Base-by-base conservation (phyloP, 305 asterid species). In the Fraxinus greggii region DNA sequence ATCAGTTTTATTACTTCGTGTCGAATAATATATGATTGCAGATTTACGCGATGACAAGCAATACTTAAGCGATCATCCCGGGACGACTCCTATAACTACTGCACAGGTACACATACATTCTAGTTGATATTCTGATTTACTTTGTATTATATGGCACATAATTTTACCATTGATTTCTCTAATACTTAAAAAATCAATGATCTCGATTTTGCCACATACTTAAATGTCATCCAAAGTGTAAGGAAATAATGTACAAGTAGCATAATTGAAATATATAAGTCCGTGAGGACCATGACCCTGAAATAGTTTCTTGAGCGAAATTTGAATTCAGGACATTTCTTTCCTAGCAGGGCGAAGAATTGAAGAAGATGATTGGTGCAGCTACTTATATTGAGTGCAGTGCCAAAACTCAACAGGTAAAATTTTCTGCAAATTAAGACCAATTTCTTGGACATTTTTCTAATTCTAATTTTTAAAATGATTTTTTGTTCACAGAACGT, bases 391-490 rank as follows among this genome's bases (percentile, higher is more conserved):
- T 89, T 72, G 98, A 94, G 80, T 94, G 97, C 81, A 94, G 98
- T 80, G 95, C 98, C 78, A 94, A 91, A 81, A 93, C 97, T 76
- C 98, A 94, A 77, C 97, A 94, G 95, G 98, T 94, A 85, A 4
- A 32, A 24, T 32, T 72, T 31, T 23, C 24, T 3, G 38, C 74
- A 3, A 63, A 63, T 24, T 24, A 4, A 67, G 21, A 10, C 35
- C 74, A 9, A 1, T 13, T 12, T 26, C 8, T 26, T 13, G 2
- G 4, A 19, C 69, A 19, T 8, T 59, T 59, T 61, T 65, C 7
- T 8, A 26, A 65, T 10, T 23, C 15, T 8, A 32, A 61, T 26
- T 13, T 7, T 74, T 12, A 15, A 7, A 2, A 28, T 42, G 6
- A 21, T 54, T 10, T 42, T 8, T 35, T 29, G 7, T 56, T 56